Evolutionary conservation across 176 grass and related monocot genomes (phyloP), one percentile per base, ranked within the genome.

Genomic region (Neostapfia colusana): DNA sequence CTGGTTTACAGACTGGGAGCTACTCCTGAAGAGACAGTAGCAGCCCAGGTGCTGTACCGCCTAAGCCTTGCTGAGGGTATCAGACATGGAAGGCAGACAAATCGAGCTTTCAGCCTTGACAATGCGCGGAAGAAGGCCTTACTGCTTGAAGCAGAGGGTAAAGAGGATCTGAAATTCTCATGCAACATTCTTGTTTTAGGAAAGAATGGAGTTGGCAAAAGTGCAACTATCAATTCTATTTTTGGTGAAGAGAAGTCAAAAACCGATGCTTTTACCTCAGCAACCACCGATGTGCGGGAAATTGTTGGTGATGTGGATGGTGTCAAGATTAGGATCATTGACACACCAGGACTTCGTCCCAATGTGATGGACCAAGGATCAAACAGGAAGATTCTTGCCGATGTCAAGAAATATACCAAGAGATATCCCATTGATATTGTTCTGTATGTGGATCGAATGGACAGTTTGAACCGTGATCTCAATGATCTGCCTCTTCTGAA

Each of bases 171-270:
- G 66, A 79, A 87, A 73, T 97, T 97, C 36, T 84, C 91, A 16
- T 88, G 91, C 56, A 93, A 93, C 73, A 97, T 97, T 75, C 90
- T 97, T 56, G 86, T 93, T n/a, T 76, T 97, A 73, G 94, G 94
- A 21, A 93, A 89, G 79, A 93, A 81, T 81, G 94, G 94, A 74
- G 88, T 93, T 35, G 94, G 94, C 21, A 97, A 97, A 83, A 97
- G 94, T 84, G 91, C 94, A 72, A 93, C 94, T 50, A 89, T 97
- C 78, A 97, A 97, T 88, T 97, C 94, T 72, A 87, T 91, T 73
- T 97, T 97, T 59, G 91, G 82, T 65, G 85, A 87, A 80, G 77
- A 83, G 69, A 91, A 81, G 69, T 80, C 86, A 24, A 83, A 85
- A 78, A 93, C 82, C 43, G 86, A 91, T 87, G 86, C 91, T 72